Base-by-base conservation (phyloP, 257 asterid genomes). In the Salvia rosmarinus region DNA sequence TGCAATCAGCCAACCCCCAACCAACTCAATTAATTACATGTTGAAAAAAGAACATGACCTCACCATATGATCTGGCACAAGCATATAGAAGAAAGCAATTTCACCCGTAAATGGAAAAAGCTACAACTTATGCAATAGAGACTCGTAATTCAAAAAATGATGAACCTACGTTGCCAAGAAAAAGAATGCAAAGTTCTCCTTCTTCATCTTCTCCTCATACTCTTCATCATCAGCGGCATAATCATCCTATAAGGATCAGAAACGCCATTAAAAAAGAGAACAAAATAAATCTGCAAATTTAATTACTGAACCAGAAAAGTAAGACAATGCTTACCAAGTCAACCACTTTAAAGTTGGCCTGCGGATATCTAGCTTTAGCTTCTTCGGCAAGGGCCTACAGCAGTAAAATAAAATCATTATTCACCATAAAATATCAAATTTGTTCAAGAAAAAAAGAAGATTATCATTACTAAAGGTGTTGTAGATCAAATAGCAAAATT, bases 161-260 rank as follows among this genome's bases (percentile, higher is more conserved):
- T 21, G 39, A 78, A 82, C 99, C 23, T 83, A 95, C 99, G 99
- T 95, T 16, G 99, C 98, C 78, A 95, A 77, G 83, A 88, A 88
- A 95, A 91, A 95, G 82, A 95, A 88, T 5, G 85, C 96, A 32
- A 85, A 0, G 21, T 76, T 80, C 75, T 95, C 99, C 80, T 95
- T 95, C 87, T 81, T 90, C 85, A 95, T 52, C 78, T 95, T 95
- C 81, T 82, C 92, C 85, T 90, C 97, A 63, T 95, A 95, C 71
- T 91, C 96, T 20, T 95, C 98, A 70, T 90, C 97, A 50, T 95
- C 99, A 5, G 95, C 95, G 0, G 98, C 99, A 80, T 91, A 95
- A 81, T 90, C 99, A 81, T 95, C 99, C 99, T 95, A 76, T 8
- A 61, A 47, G 21, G 75, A 64, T 58, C 34, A 72, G 58, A 49